Percentiles rank a stretch among this genome's conserved stretches.
Evolutionary conservation across 139 green algal species (phyloP).

Genomic region (Picochlorum costavermella): DNA sequence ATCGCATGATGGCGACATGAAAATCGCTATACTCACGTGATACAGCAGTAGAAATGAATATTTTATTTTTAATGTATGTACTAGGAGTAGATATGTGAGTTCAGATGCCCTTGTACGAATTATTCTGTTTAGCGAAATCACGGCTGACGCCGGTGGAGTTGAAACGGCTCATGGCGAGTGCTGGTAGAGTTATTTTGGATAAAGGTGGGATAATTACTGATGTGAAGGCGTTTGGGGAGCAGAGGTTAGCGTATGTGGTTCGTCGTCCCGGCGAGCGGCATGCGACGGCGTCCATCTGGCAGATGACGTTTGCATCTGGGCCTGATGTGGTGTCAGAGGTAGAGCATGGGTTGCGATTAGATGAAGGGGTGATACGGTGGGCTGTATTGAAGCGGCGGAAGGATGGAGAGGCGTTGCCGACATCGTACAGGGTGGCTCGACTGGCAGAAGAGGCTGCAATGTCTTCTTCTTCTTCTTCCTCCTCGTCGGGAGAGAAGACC

Average conservation of each 20-base stretch:
- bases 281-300: constrained; percentile 55
- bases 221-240: constrained; percentile 56
- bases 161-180: constrained; percentile 36
- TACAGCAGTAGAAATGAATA: no score
- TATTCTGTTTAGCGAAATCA: constrained; percentile 63
- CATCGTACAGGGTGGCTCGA: constrained; percentile 22
- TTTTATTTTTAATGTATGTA: no score
- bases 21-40: no score
- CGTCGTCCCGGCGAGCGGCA: constrained; percentile 37
- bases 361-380: constrained; percentile 61
- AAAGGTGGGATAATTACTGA: constrained; percentile 62
- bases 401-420: constrained; percentile 20
- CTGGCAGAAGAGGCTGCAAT: constrained; percentile 3
- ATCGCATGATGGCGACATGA: no score
- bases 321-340: constrained; percentile 39
- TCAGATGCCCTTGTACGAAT: constrained; percentile 75
- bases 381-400: constrained; percentile 45
- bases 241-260: constrained; percentile 65
- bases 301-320: constrained; percentile 58
- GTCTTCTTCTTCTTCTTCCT: background rate
- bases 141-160: constrained; percentile 23
- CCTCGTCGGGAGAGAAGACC: background rate
- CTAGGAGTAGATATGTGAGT: background rate
- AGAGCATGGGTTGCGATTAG: constrained; percentile 49
- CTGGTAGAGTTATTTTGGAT: constrained; percentile 42